phyloP scores from a whole-genome alignment of 177 flowering plant genomes.

The Telopea speciosissima region DNA sequence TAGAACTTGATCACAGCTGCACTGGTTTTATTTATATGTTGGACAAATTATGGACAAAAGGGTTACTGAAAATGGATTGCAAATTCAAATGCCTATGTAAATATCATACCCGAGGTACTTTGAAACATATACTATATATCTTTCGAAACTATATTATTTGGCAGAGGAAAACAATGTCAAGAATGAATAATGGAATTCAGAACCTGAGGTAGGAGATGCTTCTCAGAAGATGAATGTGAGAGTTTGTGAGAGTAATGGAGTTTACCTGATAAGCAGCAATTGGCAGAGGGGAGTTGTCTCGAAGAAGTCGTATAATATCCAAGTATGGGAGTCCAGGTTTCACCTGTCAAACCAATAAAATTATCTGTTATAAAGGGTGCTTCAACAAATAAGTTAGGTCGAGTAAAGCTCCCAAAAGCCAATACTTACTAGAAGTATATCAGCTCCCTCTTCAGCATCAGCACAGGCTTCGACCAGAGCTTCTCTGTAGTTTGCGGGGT shows the following conservation, averaged over 20 bases:
- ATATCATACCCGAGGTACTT: too few species aligned
- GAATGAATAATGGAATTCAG: too few species aligned
- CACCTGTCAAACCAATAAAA: constrained; percentile 41
- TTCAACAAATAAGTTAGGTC: background rate
- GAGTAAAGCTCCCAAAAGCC: background rate
- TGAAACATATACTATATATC: too few species aligned
- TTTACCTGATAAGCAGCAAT: constrained; percentile 97
- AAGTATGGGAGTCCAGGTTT: constrained; percentile 95
- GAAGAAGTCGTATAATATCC: constrained; percentile 81
- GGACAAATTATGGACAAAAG: too few species aligned
- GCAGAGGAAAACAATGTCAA: too few species aligned
- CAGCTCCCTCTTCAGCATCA: constrained; percentile 96
- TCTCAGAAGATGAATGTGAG: background rate
- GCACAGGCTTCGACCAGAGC: constrained; percentile 69
- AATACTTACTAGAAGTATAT: constrained; percentile 72
- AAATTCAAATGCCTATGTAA: too few species aligned
- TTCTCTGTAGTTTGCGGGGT: constrained; percentile 92
- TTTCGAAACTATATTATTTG: too few species aligned
- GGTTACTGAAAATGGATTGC: too few species aligned
- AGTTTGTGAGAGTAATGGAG: background rate
- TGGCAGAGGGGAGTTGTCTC: constrained; percentile 74
- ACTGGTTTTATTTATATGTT: too few species aligned
- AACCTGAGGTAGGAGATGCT: too few species aligned
- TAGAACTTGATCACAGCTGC: too few species aligned
- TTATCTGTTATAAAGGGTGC: background rate